These are phyloP conservation scores for Neonectria coccinea DNA, from an alignment of 2,329 filamentous ascomycete species.

Conservation along the genomic window DNA sequence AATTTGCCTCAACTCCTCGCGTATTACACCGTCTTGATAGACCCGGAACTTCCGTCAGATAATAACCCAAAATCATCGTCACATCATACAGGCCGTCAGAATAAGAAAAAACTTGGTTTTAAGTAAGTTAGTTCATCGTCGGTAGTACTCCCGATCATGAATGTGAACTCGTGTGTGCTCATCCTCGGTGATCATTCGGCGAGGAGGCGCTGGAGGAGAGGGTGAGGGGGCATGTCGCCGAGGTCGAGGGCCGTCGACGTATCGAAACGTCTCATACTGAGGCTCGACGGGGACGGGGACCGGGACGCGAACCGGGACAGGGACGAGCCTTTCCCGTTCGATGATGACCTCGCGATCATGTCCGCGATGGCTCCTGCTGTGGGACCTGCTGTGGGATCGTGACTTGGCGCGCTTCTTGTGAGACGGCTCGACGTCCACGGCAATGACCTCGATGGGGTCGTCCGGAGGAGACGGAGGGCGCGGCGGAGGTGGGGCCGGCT, in stretches of 20 bases:
- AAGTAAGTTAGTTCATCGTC: constrained; percentile 24
- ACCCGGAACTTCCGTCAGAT: constrained; percentile 15
- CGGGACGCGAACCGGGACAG: constrained; percentile 56
- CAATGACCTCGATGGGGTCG: constrained; percentile 53
- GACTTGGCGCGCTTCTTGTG: constrained; percentile 45
- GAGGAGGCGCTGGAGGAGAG: constrained; percentile 47
- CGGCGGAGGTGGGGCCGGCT: constrained; percentile 38
- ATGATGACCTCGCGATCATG: constrained; percentile 62
- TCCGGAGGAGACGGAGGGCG: constrained; percentile 45
- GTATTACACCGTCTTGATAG: constrained; percentile 17
- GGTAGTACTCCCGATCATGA: constrained; percentile 51
- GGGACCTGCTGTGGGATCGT: constrained; percentile 48
- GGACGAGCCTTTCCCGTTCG: constrained; percentile 63
- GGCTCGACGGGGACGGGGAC: constrained; percentile 55
- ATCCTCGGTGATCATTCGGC: constrained; percentile 49
- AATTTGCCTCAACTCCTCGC: constrained; percentile 34
- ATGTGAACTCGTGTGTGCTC: constrained; percentile 48
- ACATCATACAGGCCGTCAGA: constrained; percentile 39
- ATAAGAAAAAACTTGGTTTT: neutral
- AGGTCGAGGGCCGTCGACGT: constrained; percentile 63
- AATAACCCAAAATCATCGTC: constrained; percentile 34
- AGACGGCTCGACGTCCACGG: constrained; percentile 52
- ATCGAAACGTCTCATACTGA: constrained; percentile 63
- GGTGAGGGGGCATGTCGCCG: constrained; percentile 49
- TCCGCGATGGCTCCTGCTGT: constrained; percentile 43